Base-by-base conservation (phyloP, 768 basidiomycete genomes). In the Leccinum obscurum region DNA sequence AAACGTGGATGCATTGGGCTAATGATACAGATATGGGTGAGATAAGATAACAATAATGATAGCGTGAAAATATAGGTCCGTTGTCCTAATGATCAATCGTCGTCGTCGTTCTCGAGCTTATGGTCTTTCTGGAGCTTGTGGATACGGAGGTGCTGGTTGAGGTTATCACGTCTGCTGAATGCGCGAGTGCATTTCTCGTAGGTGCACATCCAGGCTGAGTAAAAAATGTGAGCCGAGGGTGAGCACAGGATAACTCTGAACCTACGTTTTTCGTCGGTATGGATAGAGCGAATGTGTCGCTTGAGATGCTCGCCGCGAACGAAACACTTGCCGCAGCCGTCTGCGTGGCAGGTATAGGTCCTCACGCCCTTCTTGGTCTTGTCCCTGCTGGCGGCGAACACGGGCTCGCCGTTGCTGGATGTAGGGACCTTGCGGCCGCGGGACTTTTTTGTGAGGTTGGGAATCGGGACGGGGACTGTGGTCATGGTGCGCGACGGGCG, bases 191-290 rank as follows among this genome's bases (percentile, higher is more conserved):
- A 94, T 0, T 81, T 82, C 26, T 80, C 78, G 60, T 83, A 80
- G 2, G 83, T 81, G 73, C 92, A 67, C 26, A n/a, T 54, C 56
- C 68, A 65, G 8, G 76, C 77, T 77, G 62, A 3, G 15, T 49
- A 35, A 41, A 52, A 6, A 20, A 13, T 17, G 55, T 55, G 20
- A 56, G 53, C 28, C 26, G 28, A 35, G 14, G 7, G 24, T 15
- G 34, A 14, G 49, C 26, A 22, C 8, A 50, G 6, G 4, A 4
- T 4, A 26, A 15, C 1, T 8, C 9, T n/a, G 1, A 80, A 80
- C 90, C 74, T 65, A 93, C 92, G 89, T 79, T 89, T 92, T 67
- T 92, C 90, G 64, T 90, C 78, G 2, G 92, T 92, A 72, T 94
- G 92, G 53, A 94, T 87, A 56, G 86, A 87, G 60, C 87, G 74